phyloP scores from a whole-genome alignment of 2,329 filamentous ascomycete genomes.

The Trichoderma atrobrunneum region DNA sequence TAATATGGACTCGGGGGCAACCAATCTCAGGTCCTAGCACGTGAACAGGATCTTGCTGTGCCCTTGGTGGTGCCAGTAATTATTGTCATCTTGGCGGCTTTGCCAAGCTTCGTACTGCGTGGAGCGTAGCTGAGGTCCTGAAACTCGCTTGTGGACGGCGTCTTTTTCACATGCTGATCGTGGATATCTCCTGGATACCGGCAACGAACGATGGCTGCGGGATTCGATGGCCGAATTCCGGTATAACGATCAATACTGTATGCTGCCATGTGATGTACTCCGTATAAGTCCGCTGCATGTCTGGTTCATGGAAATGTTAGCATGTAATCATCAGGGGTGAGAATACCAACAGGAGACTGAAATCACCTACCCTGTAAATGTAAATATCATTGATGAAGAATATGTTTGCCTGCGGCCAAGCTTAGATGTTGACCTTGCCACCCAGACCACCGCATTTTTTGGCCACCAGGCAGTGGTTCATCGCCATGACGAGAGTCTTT shows the following conservation, averaged over 20 bases:
- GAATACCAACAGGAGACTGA: neutral
- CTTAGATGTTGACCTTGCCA: conserved; percentile 21
- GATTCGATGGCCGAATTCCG: neutral
- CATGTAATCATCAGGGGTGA: neutral
- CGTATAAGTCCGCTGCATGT: neutral
- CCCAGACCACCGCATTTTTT: conserved; percentile 27
- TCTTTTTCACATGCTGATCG: neutral
- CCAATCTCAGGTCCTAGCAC: neutral
- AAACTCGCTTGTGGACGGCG: neutral
- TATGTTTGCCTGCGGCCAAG: neutral
- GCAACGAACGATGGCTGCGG: neutral
- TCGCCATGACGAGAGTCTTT: conserved; percentile 28
- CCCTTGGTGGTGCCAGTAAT: neutral
- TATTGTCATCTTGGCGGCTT: neutral
- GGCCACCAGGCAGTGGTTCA: conserved; percentile 34
- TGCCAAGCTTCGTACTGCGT: neutral
- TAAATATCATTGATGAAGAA: neutral
- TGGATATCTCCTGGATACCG: neutral
- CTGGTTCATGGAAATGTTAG: neutral
- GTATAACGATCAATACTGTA: neutral
- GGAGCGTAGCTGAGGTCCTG: neutral
- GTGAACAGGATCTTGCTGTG: neutral
- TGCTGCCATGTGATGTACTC: neutral
- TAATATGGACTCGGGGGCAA: neutral
- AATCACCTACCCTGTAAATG: neutral